Evolutionary conservation across 2,329 filamentous ascomycete genomes (phyloP).

Genomic region (Ophiocordyceps unilateralis): DNA sequence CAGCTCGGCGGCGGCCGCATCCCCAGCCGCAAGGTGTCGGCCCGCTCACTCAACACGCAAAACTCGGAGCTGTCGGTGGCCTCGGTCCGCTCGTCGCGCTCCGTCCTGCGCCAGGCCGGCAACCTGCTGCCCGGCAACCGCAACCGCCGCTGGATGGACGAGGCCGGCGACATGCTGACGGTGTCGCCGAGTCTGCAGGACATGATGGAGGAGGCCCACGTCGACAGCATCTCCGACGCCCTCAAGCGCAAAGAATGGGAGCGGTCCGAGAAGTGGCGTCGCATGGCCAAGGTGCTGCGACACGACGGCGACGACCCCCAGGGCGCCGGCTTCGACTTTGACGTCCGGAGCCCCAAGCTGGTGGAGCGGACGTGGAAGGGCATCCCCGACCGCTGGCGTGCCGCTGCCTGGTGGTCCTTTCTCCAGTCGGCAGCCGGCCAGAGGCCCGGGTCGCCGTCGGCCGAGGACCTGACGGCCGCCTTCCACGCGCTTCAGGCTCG

Average conservation of each 20-base stretch:
- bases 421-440: conserved; percentile 59
- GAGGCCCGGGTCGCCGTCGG: conserved; percentile 39
- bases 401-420: conserved; percentile 90
- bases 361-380: conserved; percentile 94
- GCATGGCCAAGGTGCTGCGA: conserved; percentile 42
- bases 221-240: conserved; percentile 33
- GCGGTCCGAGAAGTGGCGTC: conserved; percentile 49
- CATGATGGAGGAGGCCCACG: conserved; percentile 35
- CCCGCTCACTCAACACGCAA: conserved; percentile 41
- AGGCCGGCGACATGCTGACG: conserved; percentile 50
- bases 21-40: conserved; percentile 37
- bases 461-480: conserved; percentile 52
- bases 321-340: conserved; percentile 59
- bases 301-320: conserved; percentile 30
- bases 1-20: conserved; percentile 20
- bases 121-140: conserved; percentile 44
- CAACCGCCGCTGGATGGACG: conserved; percentile 43
- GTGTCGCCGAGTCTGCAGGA: conserved; percentile 38
- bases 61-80: conserved; percentile 31
- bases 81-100: conserved; percentile 35
- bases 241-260: conserved; percentile 46
- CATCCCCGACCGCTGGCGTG: conserved; percentile 89
- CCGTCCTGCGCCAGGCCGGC: conserved; percentile 36
- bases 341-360: conserved; percentile 65
- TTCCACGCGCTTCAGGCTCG: conserved; percentile 59